Conservation (phyloP, 345 rosid species). For the Salix dunnii region DNA sequence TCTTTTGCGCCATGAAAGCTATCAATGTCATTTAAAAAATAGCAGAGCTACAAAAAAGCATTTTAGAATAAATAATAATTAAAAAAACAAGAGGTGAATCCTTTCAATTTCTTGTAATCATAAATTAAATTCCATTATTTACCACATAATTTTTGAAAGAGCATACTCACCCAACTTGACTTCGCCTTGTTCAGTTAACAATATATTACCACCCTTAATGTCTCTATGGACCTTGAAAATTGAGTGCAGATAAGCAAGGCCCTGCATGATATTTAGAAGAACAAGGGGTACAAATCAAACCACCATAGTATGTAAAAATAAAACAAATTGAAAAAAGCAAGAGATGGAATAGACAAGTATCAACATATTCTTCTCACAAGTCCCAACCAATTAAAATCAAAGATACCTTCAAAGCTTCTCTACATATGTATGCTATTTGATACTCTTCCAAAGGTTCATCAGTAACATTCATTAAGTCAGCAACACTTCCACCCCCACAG, state of each 20-base stretch:
- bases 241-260: constrained; percentile 93
- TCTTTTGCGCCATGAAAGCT: not conserved
- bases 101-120: not conserved
- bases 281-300: not conserved
- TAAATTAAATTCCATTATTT: not conserved
- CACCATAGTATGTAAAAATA: not conserved
- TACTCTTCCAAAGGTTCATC: constrained; percentile 90
- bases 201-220: constrained; percentile 95
- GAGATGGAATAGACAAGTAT: not conserved
- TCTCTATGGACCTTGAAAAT: constrained; percentile 98
- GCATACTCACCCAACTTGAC: constrained; percentile 90
- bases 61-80: no score
- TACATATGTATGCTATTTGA: constrained; percentile 93
- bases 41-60: not conserved
- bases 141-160: not conserved
- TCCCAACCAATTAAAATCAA: constrained; percentile 12
- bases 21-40: not conserved
- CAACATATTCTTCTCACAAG: not conserved
- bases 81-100: not conserved
- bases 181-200: constrained; percentile 98
- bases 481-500: constrained; percentile 98
- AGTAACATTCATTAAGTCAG: constrained; percentile 87
- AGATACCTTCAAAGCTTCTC: constrained; percentile 87
- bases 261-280: constrained; percentile 40
- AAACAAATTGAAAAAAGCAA: not conserved